phyloP scores from a whole-genome alignment of 2,329 filamentous ascomycete genomes.

The Xylariaceae sp. region DNA sequence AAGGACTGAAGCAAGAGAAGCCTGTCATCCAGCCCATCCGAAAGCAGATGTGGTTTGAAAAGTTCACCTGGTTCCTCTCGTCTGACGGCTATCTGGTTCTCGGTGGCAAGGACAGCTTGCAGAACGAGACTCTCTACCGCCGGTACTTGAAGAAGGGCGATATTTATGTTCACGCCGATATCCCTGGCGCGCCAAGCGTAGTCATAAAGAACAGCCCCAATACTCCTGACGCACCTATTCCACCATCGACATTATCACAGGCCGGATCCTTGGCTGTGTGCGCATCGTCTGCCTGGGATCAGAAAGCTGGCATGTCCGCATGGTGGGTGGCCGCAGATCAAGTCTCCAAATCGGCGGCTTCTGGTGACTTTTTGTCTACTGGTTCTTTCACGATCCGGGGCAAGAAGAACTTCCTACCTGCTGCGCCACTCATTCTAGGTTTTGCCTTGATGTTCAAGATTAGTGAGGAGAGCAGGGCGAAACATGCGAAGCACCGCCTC shows the following conservation, averaged over 20 bases:
- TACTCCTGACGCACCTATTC: conserved; percentile 76
- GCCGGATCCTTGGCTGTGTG: conserved; percentile 80
- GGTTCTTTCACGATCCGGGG: conserved; percentile 78
- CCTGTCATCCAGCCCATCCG: conserved; percentile 75
- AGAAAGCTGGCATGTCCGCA: conserved; percentile 88
- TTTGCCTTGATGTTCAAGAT: conserved; percentile 84
- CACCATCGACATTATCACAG: conserved; percentile 84
- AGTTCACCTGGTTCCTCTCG: conserved; percentile 91
- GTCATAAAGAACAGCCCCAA: conserved; percentile 82
- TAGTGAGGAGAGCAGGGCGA: conserved; percentile 76
- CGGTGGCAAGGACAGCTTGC: conserved; percentile 78
- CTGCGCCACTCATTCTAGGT: conserved; percentile 78
- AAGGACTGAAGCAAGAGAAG: conserved; percentile 86
- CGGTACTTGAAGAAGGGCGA: conserved; percentile 82
- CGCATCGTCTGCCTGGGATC: conserved; percentile 88
- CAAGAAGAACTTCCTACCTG: conserved; percentile 85
- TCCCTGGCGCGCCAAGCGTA: conserved; percentile 75
- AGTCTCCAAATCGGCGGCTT: conserved; percentile 75
- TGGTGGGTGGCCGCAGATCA: conserved; percentile 94
- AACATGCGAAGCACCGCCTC: conserved; percentile 66
- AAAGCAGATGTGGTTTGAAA: conserved; percentile 90
- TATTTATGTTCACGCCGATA: conserved; percentile 83
- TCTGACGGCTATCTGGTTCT: conserved; percentile 92
- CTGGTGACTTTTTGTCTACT: conserved; percentile 69
- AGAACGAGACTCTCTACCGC: conserved; percentile 88